These are phyloP conservation scores for Wickerhamiella lipophila DNA, from an alignment of 805 yeast genomes.

Conservation along the genomic window DNA sequence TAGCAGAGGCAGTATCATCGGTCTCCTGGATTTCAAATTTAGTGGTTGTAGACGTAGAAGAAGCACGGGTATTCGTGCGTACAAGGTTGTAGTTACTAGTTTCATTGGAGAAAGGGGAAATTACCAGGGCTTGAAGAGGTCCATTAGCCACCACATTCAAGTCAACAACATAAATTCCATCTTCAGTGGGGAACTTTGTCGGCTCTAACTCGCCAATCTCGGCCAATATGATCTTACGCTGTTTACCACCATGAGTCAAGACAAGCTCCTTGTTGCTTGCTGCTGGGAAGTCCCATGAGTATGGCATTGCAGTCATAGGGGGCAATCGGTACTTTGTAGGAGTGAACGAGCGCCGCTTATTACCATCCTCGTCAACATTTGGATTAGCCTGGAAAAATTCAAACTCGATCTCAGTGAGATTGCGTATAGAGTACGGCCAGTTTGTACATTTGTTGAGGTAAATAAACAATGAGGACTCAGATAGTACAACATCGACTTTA, in stretches of 20 bases:
- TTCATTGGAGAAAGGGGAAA: conserved; percentile 69
- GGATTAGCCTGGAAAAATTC: conserved; percentile 81
- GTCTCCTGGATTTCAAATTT: conserved; percentile 15
- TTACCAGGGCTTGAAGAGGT: conserved; percentile 76
- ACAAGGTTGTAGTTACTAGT: conserved; percentile 45
- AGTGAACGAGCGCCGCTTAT: conserved; percentile 45
- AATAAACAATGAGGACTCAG: conserved; percentile 68
- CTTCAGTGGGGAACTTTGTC: conserved; percentile 52
- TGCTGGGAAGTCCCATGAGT: conserved; percentile 95
- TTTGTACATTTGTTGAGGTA: conserved; percentile 41
- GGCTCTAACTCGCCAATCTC: conserved; percentile 90
- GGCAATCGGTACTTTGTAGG: conserved; percentile 78
- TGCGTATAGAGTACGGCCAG: conserved; percentile 92
- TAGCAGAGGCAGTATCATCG: conserved; percentile 14
- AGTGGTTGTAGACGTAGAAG: not conserved
- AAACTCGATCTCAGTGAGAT: conserved; percentile 79
- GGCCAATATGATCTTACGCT: conserved; percentile 65
- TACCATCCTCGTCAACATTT: conserved; percentile 48
- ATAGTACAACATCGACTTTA: conserved; percentile 62
- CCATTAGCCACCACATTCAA: conserved; percentile 94
- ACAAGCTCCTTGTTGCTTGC: conserved; percentile 73
- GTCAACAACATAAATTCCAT: conserved; percentile 43
- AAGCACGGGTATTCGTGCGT: not conserved
- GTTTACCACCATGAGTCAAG: conserved; percentile 47
- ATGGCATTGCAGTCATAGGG: conserved; percentile 89